Evolutionary conservation across 1,284 basidiomycete species (phyloP).

Genomic region (Wolfiporia cocos): DNA sequence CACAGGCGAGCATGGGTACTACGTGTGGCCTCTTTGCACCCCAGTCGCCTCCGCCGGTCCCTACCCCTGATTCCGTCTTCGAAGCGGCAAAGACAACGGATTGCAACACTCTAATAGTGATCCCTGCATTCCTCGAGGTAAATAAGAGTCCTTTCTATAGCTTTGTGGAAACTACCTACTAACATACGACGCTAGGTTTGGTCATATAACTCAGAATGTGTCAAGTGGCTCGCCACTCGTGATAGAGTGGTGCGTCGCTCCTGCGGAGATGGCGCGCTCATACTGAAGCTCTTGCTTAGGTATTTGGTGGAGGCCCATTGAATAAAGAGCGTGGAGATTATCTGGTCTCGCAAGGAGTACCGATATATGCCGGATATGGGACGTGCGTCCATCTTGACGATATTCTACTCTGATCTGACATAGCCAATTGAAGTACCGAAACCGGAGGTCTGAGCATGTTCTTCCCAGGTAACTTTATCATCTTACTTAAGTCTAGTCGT

Average conservation of each 20-base stretch:
- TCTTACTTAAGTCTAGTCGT: no score
- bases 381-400: conserved; percentile 3
- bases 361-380: conserved; percentile 8
- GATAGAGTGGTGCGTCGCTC: background rate
- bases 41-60: conserved; percentile 10
- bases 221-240: conserved; percentile 3
- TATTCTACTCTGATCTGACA: background rate
- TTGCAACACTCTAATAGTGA: conserved; percentile 13
- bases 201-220: background rate
- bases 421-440: background rate
- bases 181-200: background rate
- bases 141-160: background rate
- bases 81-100: conserved; percentile 6
- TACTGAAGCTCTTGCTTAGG: background rate
- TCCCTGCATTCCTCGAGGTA: conserved; percentile 16
- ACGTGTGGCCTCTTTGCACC: no score
- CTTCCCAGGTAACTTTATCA: conserved; percentile 1
- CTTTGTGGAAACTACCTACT: background rate
- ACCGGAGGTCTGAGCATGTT: conserved; percentile 3
- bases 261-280: background rate
- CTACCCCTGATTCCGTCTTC: conserved; percentile 14
- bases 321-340: conserved; percentile 12
- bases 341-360: conserved; percentile 7
- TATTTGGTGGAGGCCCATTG: conserved; percentile 13
- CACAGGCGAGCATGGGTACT: no score